Conservation (phyloP, 305 asterid genomes). For the Monarda citriodora region DNA sequence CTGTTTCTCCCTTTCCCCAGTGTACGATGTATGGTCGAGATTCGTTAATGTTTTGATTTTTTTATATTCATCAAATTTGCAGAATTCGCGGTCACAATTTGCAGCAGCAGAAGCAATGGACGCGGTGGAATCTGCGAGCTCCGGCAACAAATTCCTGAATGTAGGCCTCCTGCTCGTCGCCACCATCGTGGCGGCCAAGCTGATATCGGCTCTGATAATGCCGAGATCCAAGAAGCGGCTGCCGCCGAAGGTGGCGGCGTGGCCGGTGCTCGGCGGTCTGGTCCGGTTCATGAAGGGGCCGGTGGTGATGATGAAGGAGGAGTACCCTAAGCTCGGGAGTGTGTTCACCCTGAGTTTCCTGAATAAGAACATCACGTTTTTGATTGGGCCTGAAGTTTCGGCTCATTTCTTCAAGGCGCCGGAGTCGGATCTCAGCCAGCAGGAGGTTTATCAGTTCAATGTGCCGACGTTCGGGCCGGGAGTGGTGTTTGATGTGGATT, state of each 20-base stretch:
- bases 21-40: conserved; percentile 7
- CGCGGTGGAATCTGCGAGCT: conserved; percentile 27
- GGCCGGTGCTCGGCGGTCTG: conserved; percentile 82
- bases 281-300: conserved; percentile 85
- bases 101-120: conserved; percentile 32
- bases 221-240: conserved; percentile 77
- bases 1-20: not conserved
- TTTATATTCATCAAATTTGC: not conserved
- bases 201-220: conserved; percentile 58
- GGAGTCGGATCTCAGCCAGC: conserved; percentile 97
- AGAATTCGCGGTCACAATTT: conserved; percentile 7
- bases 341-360: conserved; percentile 85
- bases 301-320: conserved; percentile 82
- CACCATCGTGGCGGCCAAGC: conserved; percentile 71
- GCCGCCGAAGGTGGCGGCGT: conserved; percentile 66
- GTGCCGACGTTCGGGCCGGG: conserved; percentile 99
- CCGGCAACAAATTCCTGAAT: conserved; percentile 32
- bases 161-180: conserved; percentile 64
- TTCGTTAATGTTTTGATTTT: conserved; percentile 1
- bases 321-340: conserved; percentile 91
- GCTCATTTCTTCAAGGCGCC: conserved; percentile 96
- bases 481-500: conserved; percentile 95
- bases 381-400: conserved; percentile 96
- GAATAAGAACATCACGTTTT: conserved; percentile 82
- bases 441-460: conserved; percentile 74